A percentile compares a stretch with the other conserved stretches of the same genome.
Conservation (phyloP, 306 rosid species). For the Ormosia emarginata region DNA sequence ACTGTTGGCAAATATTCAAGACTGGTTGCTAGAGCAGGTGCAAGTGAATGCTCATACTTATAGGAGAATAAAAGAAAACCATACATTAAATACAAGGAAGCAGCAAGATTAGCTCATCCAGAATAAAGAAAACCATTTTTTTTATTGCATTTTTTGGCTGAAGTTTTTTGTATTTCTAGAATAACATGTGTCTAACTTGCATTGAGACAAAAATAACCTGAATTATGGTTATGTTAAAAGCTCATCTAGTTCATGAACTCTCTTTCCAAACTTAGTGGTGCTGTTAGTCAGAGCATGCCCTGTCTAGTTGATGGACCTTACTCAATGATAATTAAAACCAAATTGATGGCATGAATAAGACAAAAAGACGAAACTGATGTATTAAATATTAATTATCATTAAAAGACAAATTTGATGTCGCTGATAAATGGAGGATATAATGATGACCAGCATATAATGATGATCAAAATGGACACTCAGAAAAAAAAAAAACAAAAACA, state of each 20-base stretch:
- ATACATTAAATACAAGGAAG: not conserved
- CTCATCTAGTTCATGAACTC: not conserved
- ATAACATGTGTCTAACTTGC: conserved; percentile 1
- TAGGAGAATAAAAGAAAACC: conserved; percentile 16
- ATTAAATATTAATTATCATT: too few relatives aligned
- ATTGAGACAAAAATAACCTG: not conserved
- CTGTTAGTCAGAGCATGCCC: not conserved
- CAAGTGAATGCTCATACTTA: not conserved
- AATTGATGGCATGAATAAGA: too few relatives aligned
- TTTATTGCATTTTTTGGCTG: not conserved
- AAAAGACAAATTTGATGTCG: too few relatives aligned
- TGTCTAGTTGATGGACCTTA: not conserved
- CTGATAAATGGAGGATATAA: too few relatives aligned
- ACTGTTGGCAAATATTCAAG: conserved; percentile 22
- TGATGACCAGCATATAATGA: too few relatives aligned
- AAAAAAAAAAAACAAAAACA: too few relatives aligned
- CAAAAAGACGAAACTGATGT: too few relatives aligned
- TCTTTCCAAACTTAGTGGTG: not conserved
- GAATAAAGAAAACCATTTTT: not conserved
- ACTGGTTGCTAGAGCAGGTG: not conserved
- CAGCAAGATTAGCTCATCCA: not conserved
- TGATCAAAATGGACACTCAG: too few relatives aligned
- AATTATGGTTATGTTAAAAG: not conserved
- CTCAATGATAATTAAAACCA: too few relatives aligned
- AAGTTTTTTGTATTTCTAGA: not conserved